A percentile compares a stretch with the other conserved stretches of the same genome.
These are phyloP conservation scores for Podospora didyma DNA, from an alignment of 495 filamentous ascomycete species.

Conservation along the genomic window DNA sequence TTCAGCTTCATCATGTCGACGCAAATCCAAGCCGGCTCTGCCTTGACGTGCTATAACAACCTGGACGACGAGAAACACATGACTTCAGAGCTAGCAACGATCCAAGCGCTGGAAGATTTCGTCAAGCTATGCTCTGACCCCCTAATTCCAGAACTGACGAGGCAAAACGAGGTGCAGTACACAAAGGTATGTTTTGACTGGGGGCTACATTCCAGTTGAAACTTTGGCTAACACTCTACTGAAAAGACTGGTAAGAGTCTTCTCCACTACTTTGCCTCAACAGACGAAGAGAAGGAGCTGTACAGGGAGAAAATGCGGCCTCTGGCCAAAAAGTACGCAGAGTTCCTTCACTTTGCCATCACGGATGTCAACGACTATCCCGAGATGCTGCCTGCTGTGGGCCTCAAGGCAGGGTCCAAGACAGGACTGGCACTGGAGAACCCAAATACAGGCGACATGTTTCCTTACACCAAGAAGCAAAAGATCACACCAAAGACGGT, in stretches of 20 bases:
- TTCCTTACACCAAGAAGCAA: constrained; percentile 8
- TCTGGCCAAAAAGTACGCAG: constrained; percentile 31
- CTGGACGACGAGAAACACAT: constrained; percentile 17
- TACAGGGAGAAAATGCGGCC: constrained; percentile 21
- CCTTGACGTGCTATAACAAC: constrained; percentile 29
- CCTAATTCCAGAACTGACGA: constrained; percentile 33
- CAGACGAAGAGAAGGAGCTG: constrained; percentile 13
- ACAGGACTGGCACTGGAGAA: constrained; percentile 19
- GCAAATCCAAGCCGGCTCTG: constrained; percentile 11
- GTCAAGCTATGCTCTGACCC: constrained; percentile 19
- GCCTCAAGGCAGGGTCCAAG: constrained; percentile 8
- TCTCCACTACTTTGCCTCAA: constrained; percentile 28
- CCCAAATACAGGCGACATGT: constrained; percentile 15
- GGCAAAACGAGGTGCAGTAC: constrained; percentile 27
- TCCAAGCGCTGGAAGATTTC: constrained; percentile 24
- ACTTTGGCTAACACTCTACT: no score
- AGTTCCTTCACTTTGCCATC: constrained; percentile 31
- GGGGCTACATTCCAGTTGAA: no score
- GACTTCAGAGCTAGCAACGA: not conserved
- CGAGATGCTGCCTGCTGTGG: constrained; percentile 23
- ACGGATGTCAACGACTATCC: constrained; percentile 31
- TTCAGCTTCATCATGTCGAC: constrained; percentile 30
- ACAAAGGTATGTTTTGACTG: constrained; percentile 24
- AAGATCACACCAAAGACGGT: constrained; percentile 12
- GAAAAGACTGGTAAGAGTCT: constrained; percentile 33